phyloP scores from a whole-genome alignment of 805 yeast species.

The Yamadazyma nakazawae region DNA sequence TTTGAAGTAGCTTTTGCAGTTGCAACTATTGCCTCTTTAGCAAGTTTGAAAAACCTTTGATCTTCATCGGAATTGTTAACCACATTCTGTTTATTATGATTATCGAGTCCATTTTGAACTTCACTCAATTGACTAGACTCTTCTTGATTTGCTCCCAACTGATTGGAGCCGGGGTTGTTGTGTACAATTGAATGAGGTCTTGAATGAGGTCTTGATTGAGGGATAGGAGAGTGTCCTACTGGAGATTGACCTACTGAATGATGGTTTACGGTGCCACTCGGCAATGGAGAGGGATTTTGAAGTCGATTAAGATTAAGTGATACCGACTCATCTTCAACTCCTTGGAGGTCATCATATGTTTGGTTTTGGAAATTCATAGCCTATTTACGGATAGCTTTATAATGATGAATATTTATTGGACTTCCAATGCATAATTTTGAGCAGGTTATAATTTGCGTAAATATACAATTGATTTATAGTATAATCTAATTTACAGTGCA shows the following conservation, averaged over 20 bases:
- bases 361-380: constrained; percentile 1
- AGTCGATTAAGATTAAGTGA: background rate
- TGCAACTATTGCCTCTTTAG: constrained; percentile 59
- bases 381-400: background rate
- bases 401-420: background rate
- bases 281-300: background rate
- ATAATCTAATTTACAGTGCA: background rate
- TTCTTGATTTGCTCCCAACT: background rate
- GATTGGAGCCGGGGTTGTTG: too few relatives aligned
- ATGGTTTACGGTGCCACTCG: background rate
- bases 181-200: background rate
- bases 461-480: background rate
- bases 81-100: background rate
- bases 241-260: background rate
- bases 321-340: background rate
- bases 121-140: background rate
- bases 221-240: background rate
- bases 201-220: background rate
- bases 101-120: background rate
- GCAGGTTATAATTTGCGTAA: background rate
- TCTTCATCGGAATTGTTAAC: constrained; percentile 29
- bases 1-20: constrained; percentile 45
- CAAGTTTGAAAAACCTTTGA: constrained; percentile 52
- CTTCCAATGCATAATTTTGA: constrained; percentile 2
- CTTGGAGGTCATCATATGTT: constrained; percentile 1